Evolutionary conservation across 352 stramenopile species (phyloP), one percentile per base, ranked within the genome.

Genomic region (Phytophthora macrochlamydospora): DNA sequence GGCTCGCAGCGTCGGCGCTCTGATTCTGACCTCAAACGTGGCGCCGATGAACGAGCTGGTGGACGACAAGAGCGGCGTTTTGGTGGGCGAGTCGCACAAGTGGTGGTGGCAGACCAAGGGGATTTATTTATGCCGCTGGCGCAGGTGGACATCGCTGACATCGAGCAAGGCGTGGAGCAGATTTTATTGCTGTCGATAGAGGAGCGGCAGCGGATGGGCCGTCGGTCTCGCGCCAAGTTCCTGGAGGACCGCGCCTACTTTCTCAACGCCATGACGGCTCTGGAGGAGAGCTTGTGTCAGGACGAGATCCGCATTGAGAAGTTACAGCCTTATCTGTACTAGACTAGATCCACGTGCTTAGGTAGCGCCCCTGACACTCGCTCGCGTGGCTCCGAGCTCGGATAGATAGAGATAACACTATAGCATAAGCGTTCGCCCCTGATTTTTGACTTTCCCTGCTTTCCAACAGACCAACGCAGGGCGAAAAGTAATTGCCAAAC

Each of bases 1-100:
- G 59, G 87, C 87, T 14, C 83, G 87, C 30, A 92, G 85, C 56
- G 76, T 81, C 8, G 85, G 82, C 9, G 87, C 84, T 13, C 69
- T 95, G 4, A 85, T 91, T 49, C 32, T 95, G 48, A 93, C 87
- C 37, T 89, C 83, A 24, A 80, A 95, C 59, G 87, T 91, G 29
- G 74, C 83, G 12, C 85, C 87, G 4, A 95, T 94, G 87, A 95
- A 95, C 63, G 87, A 95, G 57, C 75, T 95, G 11, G 77, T 95
- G 49, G 87, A 94, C 59, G 68, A 80, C 14, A 61, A 77, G 50
- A 91, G 75, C 48, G 87, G 87, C 31, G 81, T 95, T 46, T 74
- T 95, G 2, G 75, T 94, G 51, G 82, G 83, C 42, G 48, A 73
- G 32, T 63, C 75, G 13, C 68, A 76, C n/a, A 48, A 71, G 32